These are phyloP conservation scores for Fusarium sp. DNA, from an alignment of 2,329 filamentous ascomycete species.

Conservation along the genomic window DNA sequence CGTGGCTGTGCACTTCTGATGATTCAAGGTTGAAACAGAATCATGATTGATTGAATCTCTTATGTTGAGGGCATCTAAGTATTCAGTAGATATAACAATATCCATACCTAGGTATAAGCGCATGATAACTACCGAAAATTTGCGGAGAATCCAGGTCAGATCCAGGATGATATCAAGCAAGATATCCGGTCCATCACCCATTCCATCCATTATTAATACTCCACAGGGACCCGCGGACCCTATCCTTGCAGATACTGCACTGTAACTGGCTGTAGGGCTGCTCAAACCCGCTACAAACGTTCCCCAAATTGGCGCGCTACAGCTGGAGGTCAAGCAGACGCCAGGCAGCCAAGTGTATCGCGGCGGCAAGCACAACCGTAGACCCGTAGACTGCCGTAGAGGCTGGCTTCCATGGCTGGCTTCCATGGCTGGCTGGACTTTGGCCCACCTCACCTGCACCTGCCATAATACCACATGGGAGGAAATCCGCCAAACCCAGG, in stretches of 20 bases:
- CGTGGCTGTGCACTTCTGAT: slow-evolving; percentile 25
- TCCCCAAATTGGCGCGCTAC: not conserved
- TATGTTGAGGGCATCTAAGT: not conserved
- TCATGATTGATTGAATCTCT: not conserved
- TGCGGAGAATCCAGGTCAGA: not conserved
- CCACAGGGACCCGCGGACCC: slow-evolving; percentile 10
- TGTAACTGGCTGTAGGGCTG: slow-evolving; percentile 22
- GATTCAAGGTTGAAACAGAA: not conserved
- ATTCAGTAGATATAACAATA: not conserved
- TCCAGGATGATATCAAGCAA: not conserved
- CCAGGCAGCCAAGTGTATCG: slow-evolving; percentile 45
- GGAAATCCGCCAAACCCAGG: not conserved
- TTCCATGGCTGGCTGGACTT: slow-evolving; percentile 2
- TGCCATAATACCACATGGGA: not conserved
- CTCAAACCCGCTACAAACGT: slow-evolving; percentile 7
- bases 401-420: not conserved
- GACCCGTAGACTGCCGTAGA: not conserved
- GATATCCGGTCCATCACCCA: not conserved
- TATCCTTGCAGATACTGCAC: slow-evolving; percentile 15
- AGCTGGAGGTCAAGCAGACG: slow-evolving; percentile 3
- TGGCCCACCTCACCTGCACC: not conserved
- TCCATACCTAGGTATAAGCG: not conserved
- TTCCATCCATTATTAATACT: slow-evolving; percentile 14
- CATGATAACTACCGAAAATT: slow-evolving; percentile 1
- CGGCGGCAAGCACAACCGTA: slow-evolving; percentile 34